Evolutionary conservation across 805 yeast genomes (phyloP).

Genomic region (Lipomyces chichibuensis): DNA sequence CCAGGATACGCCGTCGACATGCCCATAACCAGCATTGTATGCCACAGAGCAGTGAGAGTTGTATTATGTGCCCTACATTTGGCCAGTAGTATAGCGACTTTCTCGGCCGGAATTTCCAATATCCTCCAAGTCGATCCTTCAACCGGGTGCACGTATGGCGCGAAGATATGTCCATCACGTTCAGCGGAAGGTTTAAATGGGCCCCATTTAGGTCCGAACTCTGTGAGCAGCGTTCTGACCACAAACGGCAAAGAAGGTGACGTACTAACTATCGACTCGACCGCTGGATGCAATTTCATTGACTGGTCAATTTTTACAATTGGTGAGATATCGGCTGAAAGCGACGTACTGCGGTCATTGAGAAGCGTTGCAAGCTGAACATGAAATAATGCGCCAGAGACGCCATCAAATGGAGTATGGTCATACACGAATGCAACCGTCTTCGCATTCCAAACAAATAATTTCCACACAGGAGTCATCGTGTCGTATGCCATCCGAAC

Average conservation of each 20-base stretch:
- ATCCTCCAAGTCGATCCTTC: background rate
- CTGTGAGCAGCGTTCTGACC: background rate
- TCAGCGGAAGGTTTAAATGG: background rate
- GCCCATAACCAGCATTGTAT: constrained; percentile 3
- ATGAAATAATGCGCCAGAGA: constrained; percentile 13
- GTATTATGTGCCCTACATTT: constrained; percentile 11
- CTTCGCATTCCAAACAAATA: constrained; percentile 7
- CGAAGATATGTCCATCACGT: constrained; percentile 4
- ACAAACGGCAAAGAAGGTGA: background rate
- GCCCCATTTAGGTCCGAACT: background rate
- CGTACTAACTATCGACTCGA: background rate
- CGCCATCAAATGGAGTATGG: constrained; percentile 22
- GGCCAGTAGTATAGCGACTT: background rate
- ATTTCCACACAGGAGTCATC: constrained; percentile 15
- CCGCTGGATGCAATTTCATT: background rate
- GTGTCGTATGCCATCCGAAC: background rate
- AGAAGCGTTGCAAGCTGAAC: constrained; percentile 5
- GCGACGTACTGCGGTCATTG: background rate
- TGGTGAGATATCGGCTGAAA: background rate
- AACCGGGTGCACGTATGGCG: constrained; percentile 10
- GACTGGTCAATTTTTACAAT: background rate
- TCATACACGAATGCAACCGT: constrained; percentile 18
- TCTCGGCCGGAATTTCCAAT: background rate
- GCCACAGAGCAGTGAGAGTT: constrained; percentile 22
- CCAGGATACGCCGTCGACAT: constrained; percentile 7